These are phyloP conservation scores for Aspergillus udagawae DNA, from an alignment of 2,329 filamentous ascomycete genomes.

Conservation along the genomic window DNA sequence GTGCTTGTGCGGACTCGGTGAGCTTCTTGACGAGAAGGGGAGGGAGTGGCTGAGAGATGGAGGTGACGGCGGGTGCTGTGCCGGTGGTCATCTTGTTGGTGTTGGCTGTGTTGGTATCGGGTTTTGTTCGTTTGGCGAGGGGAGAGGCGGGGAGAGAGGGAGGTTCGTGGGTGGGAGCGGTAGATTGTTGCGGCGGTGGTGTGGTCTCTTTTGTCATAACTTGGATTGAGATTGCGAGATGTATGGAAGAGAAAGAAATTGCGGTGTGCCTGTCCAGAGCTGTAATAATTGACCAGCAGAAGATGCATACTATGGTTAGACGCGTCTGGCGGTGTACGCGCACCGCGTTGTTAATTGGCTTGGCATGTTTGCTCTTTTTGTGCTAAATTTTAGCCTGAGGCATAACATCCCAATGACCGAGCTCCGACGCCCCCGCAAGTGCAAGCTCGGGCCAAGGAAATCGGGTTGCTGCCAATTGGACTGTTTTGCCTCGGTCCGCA, in stretches of 20 bases:
- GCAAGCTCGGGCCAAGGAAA: neutral
- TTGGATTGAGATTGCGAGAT: neutral
- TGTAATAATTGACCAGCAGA: neutral
- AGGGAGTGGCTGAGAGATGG: slow-evolving; percentile 46
- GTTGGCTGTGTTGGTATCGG: slow-evolving; percentile 35
- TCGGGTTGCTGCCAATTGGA: neutral
- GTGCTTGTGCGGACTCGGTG: slow-evolving; percentile 70
- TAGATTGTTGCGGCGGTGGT: slow-evolving; percentile 20
- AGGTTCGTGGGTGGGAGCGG: slow-evolving; percentile 36
- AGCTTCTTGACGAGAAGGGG: slow-evolving; percentile 85
- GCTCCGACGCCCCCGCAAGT: neutral
- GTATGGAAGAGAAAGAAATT: slow-evolving; percentile 1
- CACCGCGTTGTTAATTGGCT: slow-evolving; percentile 16
- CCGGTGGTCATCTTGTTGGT: slow-evolving; percentile 30
- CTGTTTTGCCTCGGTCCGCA: slow-evolving; percentile 7
- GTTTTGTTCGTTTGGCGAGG: slow-evolving; percentile 75
- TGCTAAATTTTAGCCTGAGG: neutral
- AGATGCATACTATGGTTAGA: slow-evolving; percentile 8
- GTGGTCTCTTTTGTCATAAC: slow-evolving; percentile 44
- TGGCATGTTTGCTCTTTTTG: slow-evolving; percentile 11
- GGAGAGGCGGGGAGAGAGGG: slow-evolving; percentile 67
- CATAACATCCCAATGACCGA: neutral
- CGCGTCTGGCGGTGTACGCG: slow-evolving; percentile 19
- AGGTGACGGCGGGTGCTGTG: slow-evolving; percentile 29
- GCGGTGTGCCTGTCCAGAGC: neutral